Conservation (phyloP, 345 rosid genomes). For the Moringa oleifera region DNA sequence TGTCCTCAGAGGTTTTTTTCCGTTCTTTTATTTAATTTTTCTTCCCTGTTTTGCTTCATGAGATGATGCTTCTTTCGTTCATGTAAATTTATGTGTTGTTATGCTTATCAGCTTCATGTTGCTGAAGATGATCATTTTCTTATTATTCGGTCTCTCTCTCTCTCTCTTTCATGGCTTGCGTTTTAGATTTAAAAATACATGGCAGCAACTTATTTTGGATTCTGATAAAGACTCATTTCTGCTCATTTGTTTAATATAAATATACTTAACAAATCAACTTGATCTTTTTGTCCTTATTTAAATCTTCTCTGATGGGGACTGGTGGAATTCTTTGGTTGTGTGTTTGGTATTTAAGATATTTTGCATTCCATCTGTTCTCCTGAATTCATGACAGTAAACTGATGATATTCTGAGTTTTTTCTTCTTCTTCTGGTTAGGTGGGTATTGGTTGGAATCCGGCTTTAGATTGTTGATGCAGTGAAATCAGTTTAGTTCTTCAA, state of each 20-base stretch:
- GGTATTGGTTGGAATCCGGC: background rate
- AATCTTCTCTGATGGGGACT: background rate
- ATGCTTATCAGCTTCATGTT: no score
- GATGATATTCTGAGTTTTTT: no score
- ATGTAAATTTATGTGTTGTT: no score
- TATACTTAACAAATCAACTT: background rate
- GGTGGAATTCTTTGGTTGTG: background rate
- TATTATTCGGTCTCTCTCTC: no score
- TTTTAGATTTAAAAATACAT: background rate
- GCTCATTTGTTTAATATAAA: background rate
- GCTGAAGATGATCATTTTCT: background rate
- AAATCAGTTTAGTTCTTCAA: no score
- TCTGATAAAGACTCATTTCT: background rate
- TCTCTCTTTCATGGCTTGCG: no score
- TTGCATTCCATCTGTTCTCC: background rate
- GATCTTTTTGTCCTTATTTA: background rate
- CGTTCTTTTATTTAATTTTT: slow-evolving; percentile 16
- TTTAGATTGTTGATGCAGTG: background rate
- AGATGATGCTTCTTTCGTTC: no score
- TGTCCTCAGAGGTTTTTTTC: slow-evolving; percentile 19
- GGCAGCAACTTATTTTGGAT: background rate
- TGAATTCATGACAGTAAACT: background rate
- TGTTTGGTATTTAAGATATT: no score
- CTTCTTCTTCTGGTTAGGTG: background rate
- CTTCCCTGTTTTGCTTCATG: background rate